Evolutionary conservation across 1,139 yeast species (phyloP).

Genomic region (Oligophagozyma castellii): DNA sequence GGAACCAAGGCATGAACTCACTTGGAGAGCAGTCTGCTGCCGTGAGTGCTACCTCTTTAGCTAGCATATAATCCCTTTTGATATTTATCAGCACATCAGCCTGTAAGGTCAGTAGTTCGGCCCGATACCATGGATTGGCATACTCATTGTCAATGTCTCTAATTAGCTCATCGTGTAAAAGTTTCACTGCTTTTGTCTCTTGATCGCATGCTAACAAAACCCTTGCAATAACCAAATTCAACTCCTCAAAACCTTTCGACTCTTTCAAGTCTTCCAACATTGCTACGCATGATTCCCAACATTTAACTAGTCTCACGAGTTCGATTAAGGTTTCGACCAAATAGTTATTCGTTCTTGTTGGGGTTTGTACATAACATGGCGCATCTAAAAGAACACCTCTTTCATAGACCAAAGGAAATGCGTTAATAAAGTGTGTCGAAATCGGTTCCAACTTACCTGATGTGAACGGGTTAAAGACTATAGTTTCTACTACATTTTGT

Average conservation of each 20-base stretch:
- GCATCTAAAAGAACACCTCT: conserved; percentile 56
- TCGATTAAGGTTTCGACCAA: conserved; percentile 72
- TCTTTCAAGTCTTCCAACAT: conserved; percentile 31
- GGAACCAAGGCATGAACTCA: conserved; percentile 86
- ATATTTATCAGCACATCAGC: conserved; percentile 51
- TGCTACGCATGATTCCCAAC: conserved; percentile 48
- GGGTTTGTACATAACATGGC: conserved; percentile 32
- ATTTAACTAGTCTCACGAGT: conserved; percentile 56
- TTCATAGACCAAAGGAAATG: conserved; percentile 49
- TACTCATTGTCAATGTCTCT: conserved; percentile 33
- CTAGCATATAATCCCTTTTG: conserved; percentile 61
- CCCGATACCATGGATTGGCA: conserved; percentile 21
- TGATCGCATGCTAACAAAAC: conserved; percentile 56
- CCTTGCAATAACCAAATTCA: conserved; percentile 39
- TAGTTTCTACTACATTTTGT: conserved; percentile 44
- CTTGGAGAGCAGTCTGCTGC: conserved; percentile 86
- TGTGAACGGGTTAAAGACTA: conserved; percentile 53
- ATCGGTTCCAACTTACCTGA: conserved; percentile 31
- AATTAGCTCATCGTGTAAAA: conserved; percentile 46
- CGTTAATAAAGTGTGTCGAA: conserved; percentile 28
- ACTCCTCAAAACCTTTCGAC: conserved; percentile 26
- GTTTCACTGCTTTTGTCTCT: conserved; percentile 64
- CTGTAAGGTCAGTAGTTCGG: conserved; percentile 35
- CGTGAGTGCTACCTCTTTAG: conserved; percentile 61
- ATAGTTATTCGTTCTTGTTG: conserved; percentile 70